Evolutionary conservation across 176 grass and related monocot species (phyloP).

Genomic region (Aechmea fasciata): DNA sequence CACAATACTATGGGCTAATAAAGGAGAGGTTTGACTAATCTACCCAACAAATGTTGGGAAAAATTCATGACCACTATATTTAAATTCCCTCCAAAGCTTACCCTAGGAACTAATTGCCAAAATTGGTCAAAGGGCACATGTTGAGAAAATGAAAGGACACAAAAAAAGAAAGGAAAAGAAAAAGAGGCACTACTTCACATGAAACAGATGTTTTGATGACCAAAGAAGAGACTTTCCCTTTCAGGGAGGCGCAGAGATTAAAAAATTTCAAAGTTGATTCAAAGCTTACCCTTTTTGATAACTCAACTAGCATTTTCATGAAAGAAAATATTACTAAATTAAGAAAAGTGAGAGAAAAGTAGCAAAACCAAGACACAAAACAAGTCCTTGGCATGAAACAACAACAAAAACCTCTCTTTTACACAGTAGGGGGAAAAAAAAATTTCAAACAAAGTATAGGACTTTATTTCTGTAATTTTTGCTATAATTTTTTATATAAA

Average conservation of each 20-base stretch:
- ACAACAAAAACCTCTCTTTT: too few relatives aligned
- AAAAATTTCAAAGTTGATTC: background rate
- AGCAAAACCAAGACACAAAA: background rate
- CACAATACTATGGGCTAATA: background rate
- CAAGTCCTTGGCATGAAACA: background rate
- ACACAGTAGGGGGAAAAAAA: too few relatives aligned
- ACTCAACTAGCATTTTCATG: background rate
- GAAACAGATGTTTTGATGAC: conserved; percentile 17
- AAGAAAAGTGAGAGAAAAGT: background rate
- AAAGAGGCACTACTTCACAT: background rate
- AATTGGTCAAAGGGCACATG: conserved; percentile 3
- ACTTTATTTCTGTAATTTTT: too few relatives aligned
- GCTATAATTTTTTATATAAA: too few relatives aligned
- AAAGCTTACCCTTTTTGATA: background rate
- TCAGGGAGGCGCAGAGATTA: background rate
- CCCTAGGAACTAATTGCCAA: background rate
- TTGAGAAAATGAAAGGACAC: background rate
- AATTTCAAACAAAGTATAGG: too few relatives aligned
- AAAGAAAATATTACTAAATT: background rate
- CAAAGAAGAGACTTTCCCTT: conserved; percentile 18
- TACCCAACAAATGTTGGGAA: conserved; percentile 1
- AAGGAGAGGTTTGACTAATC: conserved; percentile 14
- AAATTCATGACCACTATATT: conserved; percentile 4
- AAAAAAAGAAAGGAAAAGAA: background rate
- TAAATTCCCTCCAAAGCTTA: background rate